Conservation (phyloP, 2,329 filamentous ascomycete species). For the Tolypocladium guangdongense region DNA sequence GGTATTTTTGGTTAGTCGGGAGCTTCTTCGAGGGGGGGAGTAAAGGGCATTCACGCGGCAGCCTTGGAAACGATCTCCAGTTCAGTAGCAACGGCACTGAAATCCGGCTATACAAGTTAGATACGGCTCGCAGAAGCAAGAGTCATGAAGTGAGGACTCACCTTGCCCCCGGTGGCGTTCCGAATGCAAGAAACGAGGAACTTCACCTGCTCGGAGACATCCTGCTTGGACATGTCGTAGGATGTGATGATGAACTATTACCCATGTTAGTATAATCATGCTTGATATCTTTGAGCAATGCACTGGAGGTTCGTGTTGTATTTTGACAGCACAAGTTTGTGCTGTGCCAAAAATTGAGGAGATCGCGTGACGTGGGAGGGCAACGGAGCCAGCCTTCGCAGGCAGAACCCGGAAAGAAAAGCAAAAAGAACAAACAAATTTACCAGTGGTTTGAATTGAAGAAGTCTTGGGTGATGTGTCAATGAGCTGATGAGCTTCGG, state of each 20-base stretch:
- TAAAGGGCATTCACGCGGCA: slow-evolving; percentile 50
- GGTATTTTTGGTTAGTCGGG: neutral
- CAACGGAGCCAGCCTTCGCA: neutral
- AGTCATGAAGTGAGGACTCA: slow-evolving; percentile 18
- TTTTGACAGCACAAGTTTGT: neutral
- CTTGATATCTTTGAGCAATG: neutral
- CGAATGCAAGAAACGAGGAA: slow-evolving; percentile 59
- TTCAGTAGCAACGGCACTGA: slow-evolving; percentile 51
- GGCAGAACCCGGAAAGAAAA: neutral
- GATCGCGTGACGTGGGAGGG: too few relatives aligned
- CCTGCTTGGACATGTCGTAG: slow-evolving; percentile 28
- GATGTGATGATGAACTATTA: neutral
- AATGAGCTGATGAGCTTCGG: neutral
- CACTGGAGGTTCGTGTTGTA: too few relatives aligned
- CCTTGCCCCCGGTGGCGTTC: slow-evolving; percentile 48
- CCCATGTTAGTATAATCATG: neutral
- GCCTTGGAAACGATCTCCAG: slow-evolving; percentile 53
- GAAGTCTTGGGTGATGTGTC: neutral
- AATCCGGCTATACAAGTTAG: slow-evolving; percentile 44
- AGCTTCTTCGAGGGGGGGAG: too few relatives aligned
- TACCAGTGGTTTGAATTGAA: neutral
- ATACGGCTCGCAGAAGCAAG: neutral
- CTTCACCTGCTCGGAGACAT: slow-evolving; percentile 46
- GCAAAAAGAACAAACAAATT: neutral
- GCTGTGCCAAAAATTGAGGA: neutral